Evolutionary conservation across 306 rosid genomes (phyloP), one percentile per base, ranked within the genome.

Genomic region (Fragaria iinumae): DNA sequence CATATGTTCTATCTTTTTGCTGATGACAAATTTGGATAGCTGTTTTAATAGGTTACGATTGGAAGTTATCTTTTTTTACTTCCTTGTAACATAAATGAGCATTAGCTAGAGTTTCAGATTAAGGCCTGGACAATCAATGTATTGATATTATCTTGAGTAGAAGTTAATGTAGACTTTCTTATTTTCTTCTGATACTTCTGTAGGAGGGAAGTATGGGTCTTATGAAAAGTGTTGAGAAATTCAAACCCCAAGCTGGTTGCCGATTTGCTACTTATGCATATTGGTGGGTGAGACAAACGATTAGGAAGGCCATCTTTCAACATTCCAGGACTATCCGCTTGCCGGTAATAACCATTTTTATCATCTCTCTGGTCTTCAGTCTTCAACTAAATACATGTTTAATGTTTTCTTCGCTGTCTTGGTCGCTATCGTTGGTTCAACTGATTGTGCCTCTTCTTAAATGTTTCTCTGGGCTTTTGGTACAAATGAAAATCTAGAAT

Each of bases 141-240:
- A 34, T 10, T 36, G 63, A 27, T 48, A 14, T 38, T 50, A 53
- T 27, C 66, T 62, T n/a, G 27, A 72, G 69, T 23, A 65, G 43
- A 64, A 74, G 76, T 78, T 72, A 18, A 38, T 62, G 64, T 59
- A 72, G 27, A 32, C 67, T 64, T 71, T n/a, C 25, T 32, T 68
- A 59, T 85, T 76, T 50, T 59, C 64, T 67, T 79, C 60, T 60
- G 80, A 44, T 79, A 45, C 71, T 84, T 32, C 83, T 73, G 25
- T 80, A 94, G 98, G 96, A 85, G 82, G 97, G 98, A 84, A 92
- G 93, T 80, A 83, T 87, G 86, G 98, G 98, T 29, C 97, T 94
- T 65, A 87, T 88, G 91, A 92, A 77, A 88, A 90, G 97, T 72
- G 83, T 94, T 2, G 93, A 89, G 81, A 94, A 86, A 82, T 92